Percentiles rank a stretch among this genome's conserved stretches.
Conservation (phyloP, 108 stramenopile genomes). For the Parmales sp. region DNA sequence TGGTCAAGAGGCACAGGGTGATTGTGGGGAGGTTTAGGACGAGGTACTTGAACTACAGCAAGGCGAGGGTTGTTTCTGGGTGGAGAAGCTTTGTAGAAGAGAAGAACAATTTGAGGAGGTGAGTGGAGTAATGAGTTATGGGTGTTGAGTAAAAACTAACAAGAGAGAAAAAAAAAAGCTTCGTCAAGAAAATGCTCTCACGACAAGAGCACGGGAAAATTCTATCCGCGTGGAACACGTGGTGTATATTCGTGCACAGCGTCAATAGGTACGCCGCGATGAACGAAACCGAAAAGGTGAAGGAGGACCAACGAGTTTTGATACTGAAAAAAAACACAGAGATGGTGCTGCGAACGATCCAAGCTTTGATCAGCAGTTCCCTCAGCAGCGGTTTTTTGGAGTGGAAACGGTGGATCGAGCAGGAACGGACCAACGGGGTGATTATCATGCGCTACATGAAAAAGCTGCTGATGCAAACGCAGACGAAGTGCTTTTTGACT, state of each 20-base stretch:
- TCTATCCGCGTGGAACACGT: background rate
- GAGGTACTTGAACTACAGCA: background rate
- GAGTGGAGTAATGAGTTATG: too few species aligned
- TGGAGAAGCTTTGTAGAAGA: background rate
- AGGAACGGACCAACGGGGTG: background rate
- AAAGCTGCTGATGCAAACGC: background rate
- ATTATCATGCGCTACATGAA: background rate
- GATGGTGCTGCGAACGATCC: background rate
- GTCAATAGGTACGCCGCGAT: background rate
- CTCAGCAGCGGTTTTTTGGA: background rate
- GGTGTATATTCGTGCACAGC: background rate
- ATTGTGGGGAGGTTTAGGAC: background rate
- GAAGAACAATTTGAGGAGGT: background rate
- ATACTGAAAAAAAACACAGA: background rate
- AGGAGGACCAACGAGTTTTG: background rate
- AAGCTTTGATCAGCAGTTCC: background rate
- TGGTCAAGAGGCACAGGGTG: background rate
- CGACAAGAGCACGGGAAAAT: background rate
- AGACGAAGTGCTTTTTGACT: conserved; percentile 1
- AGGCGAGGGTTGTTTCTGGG: background rate
- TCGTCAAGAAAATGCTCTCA: background rate
- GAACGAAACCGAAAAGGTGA: background rate
- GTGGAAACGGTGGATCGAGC: background rate
- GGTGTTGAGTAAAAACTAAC: too few species aligned
- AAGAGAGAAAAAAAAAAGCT: too few species aligned